phyloP scores from a whole-genome alignment of 441 rosid genomes.

The Gossypium laxum region DNA sequence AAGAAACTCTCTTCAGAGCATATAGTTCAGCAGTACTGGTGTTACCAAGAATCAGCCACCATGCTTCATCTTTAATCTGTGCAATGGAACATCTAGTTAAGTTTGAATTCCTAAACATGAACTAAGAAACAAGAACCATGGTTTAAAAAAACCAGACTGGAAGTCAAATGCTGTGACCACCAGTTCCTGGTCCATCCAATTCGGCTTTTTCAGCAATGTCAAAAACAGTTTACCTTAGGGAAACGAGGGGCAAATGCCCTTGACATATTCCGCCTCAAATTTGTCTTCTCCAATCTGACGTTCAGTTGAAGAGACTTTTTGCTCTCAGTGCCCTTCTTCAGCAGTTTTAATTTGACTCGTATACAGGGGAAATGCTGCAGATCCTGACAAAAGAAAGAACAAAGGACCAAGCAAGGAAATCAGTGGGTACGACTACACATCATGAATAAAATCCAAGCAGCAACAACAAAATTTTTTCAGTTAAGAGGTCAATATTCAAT shows the following conservation, averaged over 20 bases:
- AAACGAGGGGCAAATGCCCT: slow-evolving; percentile 80
- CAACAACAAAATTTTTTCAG: not conserved
- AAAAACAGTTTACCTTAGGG: slow-evolving; percentile 55
- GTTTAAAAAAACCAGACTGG: not conserved
- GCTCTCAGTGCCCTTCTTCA: slow-evolving; percentile 37
- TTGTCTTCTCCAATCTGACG: slow-evolving; percentile 67
- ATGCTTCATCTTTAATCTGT: slow-evolving; percentile 85
- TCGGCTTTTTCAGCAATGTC: not conserved
- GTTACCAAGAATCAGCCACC: slow-evolving; percentile 92
- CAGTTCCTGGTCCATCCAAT: not conserved
- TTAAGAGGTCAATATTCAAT: not conserved
- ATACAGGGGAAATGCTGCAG: slow-evolving; percentile 67
- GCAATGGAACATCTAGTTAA: slow-evolving; percentile 17
- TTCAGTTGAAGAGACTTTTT: slow-evolving; percentile 32
- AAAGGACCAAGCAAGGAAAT: not conserved
- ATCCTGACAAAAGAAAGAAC: slow-evolving; percentile 40
- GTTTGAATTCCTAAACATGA: not conserved
- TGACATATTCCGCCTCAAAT: slow-evolving; percentile 44
- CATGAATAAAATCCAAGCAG: not conserved
- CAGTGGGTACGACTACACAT: not conserved
- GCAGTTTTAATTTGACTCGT: slow-evolving; percentile 54
- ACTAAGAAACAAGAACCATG: not conserved
- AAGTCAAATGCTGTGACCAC: not conserved
- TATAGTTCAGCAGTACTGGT: slow-evolving; percentile 53
- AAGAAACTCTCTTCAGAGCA: slow-evolving; percentile 84